Conservation (phyloP, 192 early-diverging fungal genomes). For the Endogone sp. region DNA sequence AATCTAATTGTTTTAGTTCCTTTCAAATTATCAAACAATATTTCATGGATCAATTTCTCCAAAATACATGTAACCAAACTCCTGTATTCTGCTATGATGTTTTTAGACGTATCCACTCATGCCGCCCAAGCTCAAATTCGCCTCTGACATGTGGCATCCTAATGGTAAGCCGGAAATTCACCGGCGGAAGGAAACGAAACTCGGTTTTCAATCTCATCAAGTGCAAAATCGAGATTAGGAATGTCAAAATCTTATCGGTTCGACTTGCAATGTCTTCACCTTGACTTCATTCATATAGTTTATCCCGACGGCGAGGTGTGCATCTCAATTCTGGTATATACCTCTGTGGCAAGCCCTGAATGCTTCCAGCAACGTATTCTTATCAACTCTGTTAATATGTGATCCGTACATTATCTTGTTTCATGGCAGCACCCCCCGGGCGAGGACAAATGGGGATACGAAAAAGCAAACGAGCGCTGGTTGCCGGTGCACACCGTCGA, state of each 20-base stretch:
- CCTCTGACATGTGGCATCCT: conserved; percentile 90
- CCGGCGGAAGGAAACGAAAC: background rate
- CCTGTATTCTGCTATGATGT: conserved; percentile 19
- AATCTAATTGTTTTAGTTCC: background rate
- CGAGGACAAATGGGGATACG: conserved; percentile 93
- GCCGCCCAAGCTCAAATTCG: conserved; percentile 88
- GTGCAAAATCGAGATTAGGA: too few species aligned
- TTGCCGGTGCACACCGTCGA: conserved; percentile 94
- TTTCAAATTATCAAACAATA: background rate
- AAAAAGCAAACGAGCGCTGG: conserved; percentile 89
- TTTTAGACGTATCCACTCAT: conserved; percentile 72
- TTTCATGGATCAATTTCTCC: background rate
- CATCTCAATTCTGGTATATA: conserved; percentile 90
- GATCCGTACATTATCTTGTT: too few species aligned
- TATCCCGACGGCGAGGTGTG: conserved; percentile 90
- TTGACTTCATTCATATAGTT: conserved; percentile 37
- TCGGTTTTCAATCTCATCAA: too few species aligned
- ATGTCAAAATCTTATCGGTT: too few species aligned
- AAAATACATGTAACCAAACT: too few species aligned
- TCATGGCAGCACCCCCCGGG: conserved; percentile 71
- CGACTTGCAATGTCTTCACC: background rate
- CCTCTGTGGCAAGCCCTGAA: too few species aligned
- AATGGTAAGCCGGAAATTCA: conserved; percentile 57
- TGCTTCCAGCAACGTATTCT: too few species aligned
- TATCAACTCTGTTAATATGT: too few species aligned